phyloP scores from a whole-genome alignment of 805 yeast genomes.

The Kodamaea leandrae region DNA sequence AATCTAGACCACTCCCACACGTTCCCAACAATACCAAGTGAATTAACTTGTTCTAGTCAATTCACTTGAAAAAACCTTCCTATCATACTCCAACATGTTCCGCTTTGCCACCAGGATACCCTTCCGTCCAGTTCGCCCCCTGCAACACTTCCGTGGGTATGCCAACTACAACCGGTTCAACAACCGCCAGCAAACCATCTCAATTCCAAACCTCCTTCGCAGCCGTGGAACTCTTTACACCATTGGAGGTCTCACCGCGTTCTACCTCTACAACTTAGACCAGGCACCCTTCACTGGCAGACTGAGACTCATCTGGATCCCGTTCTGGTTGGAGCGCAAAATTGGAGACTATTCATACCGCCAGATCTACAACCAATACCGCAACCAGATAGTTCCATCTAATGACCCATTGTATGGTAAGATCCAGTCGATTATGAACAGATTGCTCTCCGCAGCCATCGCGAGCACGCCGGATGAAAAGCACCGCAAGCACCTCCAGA shows the following conservation, averaged over 20 bases:
- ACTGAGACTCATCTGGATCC: conserved; percentile 66
- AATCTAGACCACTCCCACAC: too few species aligned
- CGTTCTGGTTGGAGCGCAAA: conserved; percentile 57
- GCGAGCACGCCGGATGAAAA: conserved; percentile 29
- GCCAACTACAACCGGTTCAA: conserved; percentile 41
- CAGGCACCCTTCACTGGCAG: conserved; percentile 82
- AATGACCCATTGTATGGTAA: conserved; percentile 56
- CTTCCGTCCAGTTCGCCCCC: background rate
- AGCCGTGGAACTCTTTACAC: conserved; percentile 34
- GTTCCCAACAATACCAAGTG: too few species aligned
- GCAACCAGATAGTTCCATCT: conserved; percentile 54
- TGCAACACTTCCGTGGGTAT: conserved; percentile 15
- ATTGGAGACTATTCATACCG: conserved; percentile 65
- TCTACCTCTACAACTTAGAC: conserved; percentile 48
- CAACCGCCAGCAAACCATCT: background rate
- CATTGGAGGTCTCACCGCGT: conserved; percentile 16
- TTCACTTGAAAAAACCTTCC: too few species aligned
- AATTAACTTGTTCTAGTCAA: too few species aligned
- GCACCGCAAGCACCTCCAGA: conserved; percentile 36
- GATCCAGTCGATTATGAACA: conserved; percentile 61
- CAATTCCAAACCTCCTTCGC: conserved; percentile 2
- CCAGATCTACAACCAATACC: conserved; percentile 56
- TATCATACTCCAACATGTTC: background rate
- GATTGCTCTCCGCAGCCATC: conserved; percentile 59
- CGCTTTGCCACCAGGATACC: too few species aligned